Base-by-base conservation (phyloP, 2,329 filamentous ascomycete species). In the Fusarium metavorans region DNA sequence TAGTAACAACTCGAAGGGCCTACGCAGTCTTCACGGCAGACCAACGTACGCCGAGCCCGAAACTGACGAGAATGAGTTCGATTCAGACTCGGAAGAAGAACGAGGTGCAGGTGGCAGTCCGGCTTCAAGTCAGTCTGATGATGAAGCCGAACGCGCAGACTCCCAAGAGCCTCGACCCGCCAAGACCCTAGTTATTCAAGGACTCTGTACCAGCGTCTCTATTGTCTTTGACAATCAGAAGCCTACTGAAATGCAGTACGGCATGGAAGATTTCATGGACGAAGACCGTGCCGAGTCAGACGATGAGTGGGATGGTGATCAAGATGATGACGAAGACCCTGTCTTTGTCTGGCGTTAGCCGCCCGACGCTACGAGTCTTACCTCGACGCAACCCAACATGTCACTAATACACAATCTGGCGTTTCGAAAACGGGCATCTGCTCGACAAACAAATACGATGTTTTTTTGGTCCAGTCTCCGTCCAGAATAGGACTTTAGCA, bases 171-270 rank as follows among this genome's bases (percentile, higher is more conserved):
- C 48, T 37, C 27, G 13, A 20, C 48, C 18, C 10, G 32, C 45
- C 34, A 57, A 62, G 30, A 64, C 77, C 1, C 87, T 87, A 67
- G 83, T 92, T 68, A 83, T 93, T 30, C 93, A 95, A 70, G 93
- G 93, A 1, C 86, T 92, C 74, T 96, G 93, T 78, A 87, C 91
- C 45, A 86, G 91, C 7, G 93, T 95, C 20, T 89, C 93, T 69
- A 88, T 95, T 50, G 85, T 90, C 52, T 92, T 95, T 74, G 94
- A 95, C 81, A 95, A 95, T 80, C 89, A 94, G 79, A 92, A 94
- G 70, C 91, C 92, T 6, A 87, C 87, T 3, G 93, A 95, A 82
- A 84, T 88, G 27, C 91, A 92, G 70, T 94, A 88, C 73, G 88
- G 88, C 25, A 94, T 95, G 85, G 90, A 88, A 2, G 93, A 96